Conservation (phyloP, 1,139 yeast genomes). For the Debaryomycetaceae sp. region DNA sequence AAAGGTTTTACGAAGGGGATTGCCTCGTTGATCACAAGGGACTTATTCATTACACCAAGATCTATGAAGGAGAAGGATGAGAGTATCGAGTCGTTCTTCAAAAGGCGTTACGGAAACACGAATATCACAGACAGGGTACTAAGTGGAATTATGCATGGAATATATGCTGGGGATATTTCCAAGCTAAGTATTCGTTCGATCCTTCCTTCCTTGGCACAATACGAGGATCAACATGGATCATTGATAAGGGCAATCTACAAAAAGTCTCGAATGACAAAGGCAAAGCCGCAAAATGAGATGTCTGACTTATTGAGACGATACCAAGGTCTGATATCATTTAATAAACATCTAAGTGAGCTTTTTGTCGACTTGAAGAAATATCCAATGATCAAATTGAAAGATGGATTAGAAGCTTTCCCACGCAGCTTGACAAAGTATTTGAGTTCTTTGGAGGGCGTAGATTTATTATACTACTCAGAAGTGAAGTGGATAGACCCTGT, state of each 20-base stretch:
- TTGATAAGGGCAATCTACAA: slow-evolving; percentile 36
- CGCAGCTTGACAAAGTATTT: slow-evolving; percentile 35
- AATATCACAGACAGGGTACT: slow-evolving; percentile 58
- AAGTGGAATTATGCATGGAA: slow-evolving; percentile 85
- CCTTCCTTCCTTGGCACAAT: slow-evolving; percentile 46
- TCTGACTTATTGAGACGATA: slow-evolving; percentile 17
- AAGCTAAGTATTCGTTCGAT: slow-evolving; percentile 64
- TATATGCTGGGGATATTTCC: slow-evolving; percentile 81
- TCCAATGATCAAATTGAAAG: slow-evolving; percentile 51
- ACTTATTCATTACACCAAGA: slow-evolving; percentile 34
- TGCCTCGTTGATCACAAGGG: slow-evolving; percentile 33
- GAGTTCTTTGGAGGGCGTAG: slow-evolving; percentile 35
- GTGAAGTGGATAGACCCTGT: slow-evolving; percentile 18
- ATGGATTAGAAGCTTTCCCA: slow-evolving; percentile 57
- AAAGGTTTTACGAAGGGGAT: slow-evolving; percentile 37
- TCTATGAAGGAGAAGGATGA: slow-evolving; percentile 51
- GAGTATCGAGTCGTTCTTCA: slow-evolving; percentile 62
- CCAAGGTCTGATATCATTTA: slow-evolving; percentile 30
- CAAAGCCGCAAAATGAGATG: slow-evolving; percentile 8
- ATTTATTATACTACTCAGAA: slow-evolving; percentile 23
- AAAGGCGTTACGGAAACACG: slow-evolving; percentile 63
- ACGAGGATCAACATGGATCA: slow-evolving; percentile 63
- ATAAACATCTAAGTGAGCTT: slow-evolving; percentile 32
- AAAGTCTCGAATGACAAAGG: slow-evolving; percentile 8
- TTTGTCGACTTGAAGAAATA: slow-evolving; percentile 34